These are phyloP conservation scores for Vaccinium corymbosum DNA, from an alignment of 148 eudicot genomes.

Conservation along the genomic window DNA sequence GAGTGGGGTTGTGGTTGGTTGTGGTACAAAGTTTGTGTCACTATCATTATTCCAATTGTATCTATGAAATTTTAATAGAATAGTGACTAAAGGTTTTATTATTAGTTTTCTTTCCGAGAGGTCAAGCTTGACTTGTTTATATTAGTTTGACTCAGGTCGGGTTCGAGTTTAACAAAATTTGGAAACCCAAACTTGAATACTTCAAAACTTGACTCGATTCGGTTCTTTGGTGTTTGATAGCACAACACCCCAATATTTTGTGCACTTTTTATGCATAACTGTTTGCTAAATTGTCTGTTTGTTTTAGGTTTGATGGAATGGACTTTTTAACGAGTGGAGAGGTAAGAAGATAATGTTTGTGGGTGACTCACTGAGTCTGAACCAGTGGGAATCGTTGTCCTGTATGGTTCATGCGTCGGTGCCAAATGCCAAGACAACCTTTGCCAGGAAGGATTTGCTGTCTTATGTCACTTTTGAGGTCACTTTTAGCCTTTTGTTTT, in stretches of 20 bases:
- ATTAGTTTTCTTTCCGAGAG: no score
- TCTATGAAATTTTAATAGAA: not conserved
- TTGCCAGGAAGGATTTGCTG: slow-evolving; percentile 26
- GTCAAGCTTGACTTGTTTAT: no score
- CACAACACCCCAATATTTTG: not conserved
- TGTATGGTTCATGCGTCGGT: slow-evolving; percentile 82
- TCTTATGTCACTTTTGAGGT: slow-evolving; percentile 79
- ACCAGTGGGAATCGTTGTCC: slow-evolving; percentile 76
- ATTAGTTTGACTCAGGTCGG: no score
- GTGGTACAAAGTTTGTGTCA: no score
- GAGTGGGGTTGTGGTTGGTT: no score
- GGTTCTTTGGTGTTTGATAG: not conserved
- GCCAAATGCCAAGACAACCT: slow-evolving; percentile 48
- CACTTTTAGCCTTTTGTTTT: not conserved
- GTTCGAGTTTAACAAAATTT: no score
- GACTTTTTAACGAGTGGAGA: slow-evolving; percentile 51
- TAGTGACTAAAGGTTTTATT: no score
- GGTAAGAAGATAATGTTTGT: slow-evolving; percentile 98
- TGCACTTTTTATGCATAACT: not conserved
- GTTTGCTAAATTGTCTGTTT: not conserved
- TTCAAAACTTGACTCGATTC: not conserved
- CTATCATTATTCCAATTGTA: no score
- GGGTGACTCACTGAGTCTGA: slow-evolving; percentile 95
- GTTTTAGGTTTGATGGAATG: slow-evolving; percentile 65
- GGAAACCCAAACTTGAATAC: not conserved